Evolutionary conservation across 208 protist species (phyloP), one percentile per base, ranked within the genome.

Genomic region (Tetramitus jugosus): DNA sequence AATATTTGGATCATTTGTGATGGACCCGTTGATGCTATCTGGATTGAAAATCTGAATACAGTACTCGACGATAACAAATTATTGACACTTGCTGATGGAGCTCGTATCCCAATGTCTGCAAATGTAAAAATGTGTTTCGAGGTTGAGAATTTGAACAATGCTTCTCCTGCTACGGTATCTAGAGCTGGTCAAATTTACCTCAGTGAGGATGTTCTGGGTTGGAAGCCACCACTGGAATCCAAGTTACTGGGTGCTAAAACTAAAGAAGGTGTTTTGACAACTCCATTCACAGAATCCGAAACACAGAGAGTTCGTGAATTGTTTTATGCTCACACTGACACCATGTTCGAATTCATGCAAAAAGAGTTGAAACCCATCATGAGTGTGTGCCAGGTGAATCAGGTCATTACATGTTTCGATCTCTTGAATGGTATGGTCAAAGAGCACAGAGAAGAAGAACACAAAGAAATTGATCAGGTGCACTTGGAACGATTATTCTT

Each of bases 21-120:
- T 84, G 96, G 96, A 7, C 96, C 95, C n/a, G 96, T 99, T 37
- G 95, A 98, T 86, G 93, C 95, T 40, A 96, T 98, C 82, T 98
- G 95, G 96, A 98, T 99, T 88, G 96, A 99, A 87, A 98, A 98
- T 87, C 85, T 99, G 23, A 99, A 99, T 87, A 98, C 96, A 2
- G 97, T 99, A 65, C 90, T 99, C 20, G 97, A 99, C 83, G 97
- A 98, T 86, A 99, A 98, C 91, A 98, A 97, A 83, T 87, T 97
- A 77, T 87, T 98, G n/a, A 99, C 96, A 31, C 86, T 99, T 10
- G 95, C 95, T 35, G 98, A 98, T 81, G 94, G 94, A 76, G 96
- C 98, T 81, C 91, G 96, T 60, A 94, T 98, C 82, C 92, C 94
- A 78, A 98, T 98, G 96, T 90, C 91, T 33, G 88, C 94, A 78